Evolutionary conservation across 257 asterid species (phyloP).

Genomic region (Ligustrum vulgare): DNA sequence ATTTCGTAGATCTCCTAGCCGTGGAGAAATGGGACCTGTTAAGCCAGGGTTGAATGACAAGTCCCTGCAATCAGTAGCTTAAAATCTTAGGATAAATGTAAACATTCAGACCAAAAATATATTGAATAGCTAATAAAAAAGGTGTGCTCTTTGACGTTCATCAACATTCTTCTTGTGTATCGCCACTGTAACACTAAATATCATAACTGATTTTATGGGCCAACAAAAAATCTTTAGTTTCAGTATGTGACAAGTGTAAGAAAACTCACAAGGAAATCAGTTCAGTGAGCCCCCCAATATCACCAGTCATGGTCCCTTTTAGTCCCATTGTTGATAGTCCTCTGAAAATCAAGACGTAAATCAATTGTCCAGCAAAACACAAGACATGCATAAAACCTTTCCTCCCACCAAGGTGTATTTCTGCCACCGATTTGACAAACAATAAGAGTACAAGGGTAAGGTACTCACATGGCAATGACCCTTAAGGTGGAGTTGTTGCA

Average conservation of each 20-base stretch:
- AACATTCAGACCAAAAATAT: neutral
- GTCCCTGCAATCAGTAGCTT: constrained; percentile 55
- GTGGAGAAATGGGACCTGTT: constrained; percentile 76
- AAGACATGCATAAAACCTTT: neutral
- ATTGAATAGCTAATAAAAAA: neutral
- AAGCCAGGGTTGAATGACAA: constrained; percentile 85
- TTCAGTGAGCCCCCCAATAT: constrained; percentile 80
- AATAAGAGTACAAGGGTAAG: neutral
- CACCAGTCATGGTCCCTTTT: constrained; percentile 72
- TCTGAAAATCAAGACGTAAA: constrained; percentile 37
- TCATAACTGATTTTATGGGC: neutral
- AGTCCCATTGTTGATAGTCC: constrained; percentile 87
- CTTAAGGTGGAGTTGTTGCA: constrained; percentile 60
- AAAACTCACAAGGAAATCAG: constrained; percentile 72
- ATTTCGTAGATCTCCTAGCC: constrained; percentile 76
- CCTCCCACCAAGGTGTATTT: neutral
- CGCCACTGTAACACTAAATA: neutral
- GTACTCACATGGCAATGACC: constrained; percentile 67
- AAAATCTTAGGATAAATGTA: constrained; percentile 9
- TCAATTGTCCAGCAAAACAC: neutral
- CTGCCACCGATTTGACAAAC: neutral
- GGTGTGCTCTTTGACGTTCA: neutral
- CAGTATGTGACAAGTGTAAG: neutral
- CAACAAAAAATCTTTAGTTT: neutral
- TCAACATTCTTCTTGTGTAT: neutral